Evolutionary conservation across 352 stramenopile genomes (phyloP).

Genomic region (Phytophthora aleatoria): DNA sequence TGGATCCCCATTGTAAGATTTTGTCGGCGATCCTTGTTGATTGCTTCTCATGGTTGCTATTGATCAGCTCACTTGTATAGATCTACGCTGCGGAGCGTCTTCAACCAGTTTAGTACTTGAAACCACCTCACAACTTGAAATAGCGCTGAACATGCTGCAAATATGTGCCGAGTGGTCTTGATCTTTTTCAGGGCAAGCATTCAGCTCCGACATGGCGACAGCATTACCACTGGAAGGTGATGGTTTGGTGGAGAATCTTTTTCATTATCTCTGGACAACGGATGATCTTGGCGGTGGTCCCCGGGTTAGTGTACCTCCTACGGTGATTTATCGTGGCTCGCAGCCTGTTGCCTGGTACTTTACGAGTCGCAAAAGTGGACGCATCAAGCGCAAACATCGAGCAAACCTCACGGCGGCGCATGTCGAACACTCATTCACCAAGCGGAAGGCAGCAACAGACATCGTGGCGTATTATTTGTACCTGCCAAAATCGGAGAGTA

Average conservation of each 20-base stretch:
- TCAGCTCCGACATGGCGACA: constrained; percentile 47
- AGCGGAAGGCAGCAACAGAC: constrained; percentile 76
- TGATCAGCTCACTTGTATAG: neutral
- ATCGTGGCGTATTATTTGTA: constrained; percentile 94
- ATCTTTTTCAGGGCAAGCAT: constrained; percentile 1
- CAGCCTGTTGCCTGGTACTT: constrained; percentile 96
- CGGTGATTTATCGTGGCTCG: constrained; percentile 92
- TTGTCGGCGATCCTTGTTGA: constrained; percentile 23
- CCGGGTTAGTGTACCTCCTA: constrained; percentile 92
- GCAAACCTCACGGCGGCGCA: constrained; percentile 90
- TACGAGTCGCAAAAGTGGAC: constrained; percentile 78
- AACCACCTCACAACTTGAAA: constrained; percentile 33
- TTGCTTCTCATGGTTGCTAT: constrained; percentile 23
- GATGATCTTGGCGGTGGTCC: constrained; percentile 90
- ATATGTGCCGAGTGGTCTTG: constrained; percentile 10
- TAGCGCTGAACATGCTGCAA: constrained; percentile 22
- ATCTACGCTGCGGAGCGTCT: neutral
- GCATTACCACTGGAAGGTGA: constrained; percentile 81
- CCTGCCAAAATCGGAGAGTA: constrained; percentile 24
- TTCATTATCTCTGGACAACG: constrained; percentile 91
- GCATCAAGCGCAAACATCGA: constrained; percentile 93
- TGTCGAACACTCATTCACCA: constrained; percentile 95
- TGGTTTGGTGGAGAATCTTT: constrained; percentile 88
- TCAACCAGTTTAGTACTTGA: constrained; percentile 13
- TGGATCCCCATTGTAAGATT: constrained; percentile 13